phyloP scores from a whole-genome alignment of 345 rosid genomes.

The Syzygium aromaticum region DNA sequence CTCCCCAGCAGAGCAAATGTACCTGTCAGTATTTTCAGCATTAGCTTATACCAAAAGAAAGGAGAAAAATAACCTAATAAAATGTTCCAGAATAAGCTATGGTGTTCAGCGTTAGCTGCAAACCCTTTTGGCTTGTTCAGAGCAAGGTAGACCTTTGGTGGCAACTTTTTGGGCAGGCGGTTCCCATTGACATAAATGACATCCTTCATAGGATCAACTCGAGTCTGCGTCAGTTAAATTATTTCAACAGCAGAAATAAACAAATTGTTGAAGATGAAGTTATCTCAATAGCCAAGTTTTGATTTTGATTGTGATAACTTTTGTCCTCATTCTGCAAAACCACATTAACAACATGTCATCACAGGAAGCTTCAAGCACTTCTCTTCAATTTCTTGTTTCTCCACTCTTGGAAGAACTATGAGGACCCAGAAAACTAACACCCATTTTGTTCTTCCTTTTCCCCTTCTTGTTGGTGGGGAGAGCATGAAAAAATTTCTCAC shows the following conservation, averaged over 20 bases:
- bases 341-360: not conserved
- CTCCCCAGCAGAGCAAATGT: slow-evolving; percentile 88
- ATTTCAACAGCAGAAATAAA: not conserved
- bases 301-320: not conserved
- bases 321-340: not conserved
- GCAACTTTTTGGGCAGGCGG: slow-evolving; percentile 81
- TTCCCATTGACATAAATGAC: slow-evolving; percentile 78
- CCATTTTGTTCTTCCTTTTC: not conserved
- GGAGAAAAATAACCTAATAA: not conserved
- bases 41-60: not conserved
- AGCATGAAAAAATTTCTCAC: not conserved
- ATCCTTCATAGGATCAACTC: slow-evolving; percentile 79
- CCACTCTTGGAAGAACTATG: not conserved
- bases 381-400: not conserved
- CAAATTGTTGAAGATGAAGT: not conserved
- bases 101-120: slow-evolving; percentile 9
- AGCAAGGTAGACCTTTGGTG: slow-evolving; percentile 85
- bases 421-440: not conserved
- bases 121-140: slow-evolving; percentile 99
- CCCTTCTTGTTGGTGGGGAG: not conserved
- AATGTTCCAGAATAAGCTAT: not conserved
- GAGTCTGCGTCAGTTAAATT: slow-evolving; percentile 43
- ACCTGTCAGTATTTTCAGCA: slow-evolving; percentile 33
- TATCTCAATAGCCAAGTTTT: not conserved
- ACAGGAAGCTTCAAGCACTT: not conserved